Evolutionary conservation across 2,329 filamentous ascomycete genomes (phyloP), one percentile per base, ranked within the genome.

Genomic region (Colletotrichum sansevieriae): DNA sequence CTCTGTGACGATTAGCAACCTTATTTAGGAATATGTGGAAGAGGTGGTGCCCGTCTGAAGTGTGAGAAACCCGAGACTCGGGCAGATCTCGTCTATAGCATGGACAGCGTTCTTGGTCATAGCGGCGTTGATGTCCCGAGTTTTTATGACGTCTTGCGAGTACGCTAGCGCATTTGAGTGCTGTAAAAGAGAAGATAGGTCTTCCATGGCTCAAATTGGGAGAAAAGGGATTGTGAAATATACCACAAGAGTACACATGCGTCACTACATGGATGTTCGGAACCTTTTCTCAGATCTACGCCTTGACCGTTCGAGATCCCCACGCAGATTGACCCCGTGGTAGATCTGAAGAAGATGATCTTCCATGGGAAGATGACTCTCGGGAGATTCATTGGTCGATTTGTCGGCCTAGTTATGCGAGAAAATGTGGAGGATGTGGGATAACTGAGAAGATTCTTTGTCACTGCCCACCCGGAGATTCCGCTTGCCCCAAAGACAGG

Each of bases 401-500:
- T 44, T n/a, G 41, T 15, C 41, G 18, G 18, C 13, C 25, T 43
- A 25, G 49, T 39, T 18, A 35, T 20, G 25, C 43, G 57, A 5
- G 41, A 18, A 33, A 22, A 22, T 37, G 20, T n/a, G 10, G 46
- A 39, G 4, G 41, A 25, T 4, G 25, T 29, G 3, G 29, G 46
- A 22, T 43, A 39, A 7, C 37, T 44, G 18, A 58, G 29, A n/a
- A 62, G 13, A 29, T 62, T 51, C n/a, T 41, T 44, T 25, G 35
- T 29, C 22, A 62, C 44, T 13, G 58, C 33, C 58, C 58, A 62
- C 29, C 58, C 46, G 25, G 58, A 62, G 46, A 62, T 52, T 35
- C 58, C 58, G 43, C 47, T 62, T 13, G 58, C 46, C 15, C 58
- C 46, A 22, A 62, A 62, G 35, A 62, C 58, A 18, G 54, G 46